phyloP scores from a whole-genome alignment of 768 basidiomycete species.

The Rossbeevera mucosa region DNA sequence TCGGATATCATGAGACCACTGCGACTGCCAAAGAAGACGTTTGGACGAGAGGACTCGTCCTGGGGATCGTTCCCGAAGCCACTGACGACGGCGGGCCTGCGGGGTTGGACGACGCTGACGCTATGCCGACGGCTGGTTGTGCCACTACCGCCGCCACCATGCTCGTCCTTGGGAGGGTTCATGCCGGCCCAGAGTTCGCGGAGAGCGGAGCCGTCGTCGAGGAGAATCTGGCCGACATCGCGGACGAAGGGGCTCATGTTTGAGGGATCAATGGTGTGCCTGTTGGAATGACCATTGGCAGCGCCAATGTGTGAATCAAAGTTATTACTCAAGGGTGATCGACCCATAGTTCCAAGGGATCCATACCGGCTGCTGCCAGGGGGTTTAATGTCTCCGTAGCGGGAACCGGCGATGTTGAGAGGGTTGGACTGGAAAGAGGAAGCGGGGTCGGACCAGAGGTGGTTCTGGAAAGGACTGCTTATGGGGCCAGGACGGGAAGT shows the following conservation, averaged over 20 bases:
- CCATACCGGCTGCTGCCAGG: constrained; percentile 61
- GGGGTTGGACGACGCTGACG: constrained; percentile 77
- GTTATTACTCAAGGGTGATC: constrained; percentile 51
- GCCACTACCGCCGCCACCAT: constrained; percentile 68
- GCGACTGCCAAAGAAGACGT: constrained; percentile 40
- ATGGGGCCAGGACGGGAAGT: constrained; percentile 48
- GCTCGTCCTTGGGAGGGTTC: constrained; percentile 59
- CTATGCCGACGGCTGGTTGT: constrained; percentile 81
- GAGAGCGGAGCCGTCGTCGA: constrained; percentile 69
- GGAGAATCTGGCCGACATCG: constrained; percentile 72
- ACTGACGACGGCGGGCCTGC: constrained; percentile 52
- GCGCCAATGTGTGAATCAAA: constrained; percentile 45
- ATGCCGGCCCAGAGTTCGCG: constrained; percentile 74
- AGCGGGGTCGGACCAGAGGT: constrained; percentile 60
- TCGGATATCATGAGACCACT: constrained; percentile 68
- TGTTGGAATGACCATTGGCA: constrained; percentile 44
- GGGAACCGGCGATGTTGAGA: constrained; percentile 48
- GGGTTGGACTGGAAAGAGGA: constrained; percentile 46
- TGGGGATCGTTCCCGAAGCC: constrained; percentile 53
- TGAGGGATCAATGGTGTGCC: constrained; percentile 50
- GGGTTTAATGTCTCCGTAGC: constrained; percentile 62
- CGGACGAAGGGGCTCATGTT: constrained; percentile 86
- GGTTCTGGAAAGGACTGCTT: constrained; percentile 42
- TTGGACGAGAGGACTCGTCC: constrained; percentile 36
- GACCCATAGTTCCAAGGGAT: constrained; percentile 51